phyloP scores from a whole-genome alignment of 2,329 filamentous ascomycete genomes.

The Hymenoscyphus scutula region DNA sequence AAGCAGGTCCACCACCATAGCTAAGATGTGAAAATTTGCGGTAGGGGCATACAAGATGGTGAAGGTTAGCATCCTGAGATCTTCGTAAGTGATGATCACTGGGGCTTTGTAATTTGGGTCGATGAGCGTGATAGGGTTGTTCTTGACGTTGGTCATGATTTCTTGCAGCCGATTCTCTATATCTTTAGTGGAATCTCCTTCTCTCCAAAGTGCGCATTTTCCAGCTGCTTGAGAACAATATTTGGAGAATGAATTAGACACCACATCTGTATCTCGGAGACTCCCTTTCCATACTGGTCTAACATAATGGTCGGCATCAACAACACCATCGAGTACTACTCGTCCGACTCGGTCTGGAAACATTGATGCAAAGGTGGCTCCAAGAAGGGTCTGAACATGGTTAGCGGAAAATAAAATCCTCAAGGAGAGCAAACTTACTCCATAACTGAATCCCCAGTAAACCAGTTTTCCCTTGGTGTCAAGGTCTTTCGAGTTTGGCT shows the following conservation, averaged over 20 bases:
- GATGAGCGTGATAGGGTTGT: constrained; percentile 31
- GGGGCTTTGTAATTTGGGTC: constrained; percentile 21
- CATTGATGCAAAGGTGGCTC: constrained; percentile 43
- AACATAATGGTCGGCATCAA: constrained; percentile 30
- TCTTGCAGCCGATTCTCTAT: constrained; percentile 23
- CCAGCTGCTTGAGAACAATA: constrained; percentile 35
- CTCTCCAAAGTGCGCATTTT: constrained; percentile 23
- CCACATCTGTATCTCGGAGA: constrained; percentile 29
- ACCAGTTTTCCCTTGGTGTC: constrained; percentile 27
- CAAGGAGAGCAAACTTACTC: constrained; percentile 20
- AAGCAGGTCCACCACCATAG: constrained; percentile 26
- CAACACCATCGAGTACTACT: constrained; percentile 35
- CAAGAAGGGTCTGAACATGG: constrained; percentile 6
- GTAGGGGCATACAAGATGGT: constrained; percentile 31
- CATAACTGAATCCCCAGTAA: constrained; percentile 53
- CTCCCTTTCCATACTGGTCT: constrained; percentile 42
- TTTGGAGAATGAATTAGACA: constrained; percentile 26
- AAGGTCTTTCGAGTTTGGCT: neutral
- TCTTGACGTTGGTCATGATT: constrained; percentile 43
- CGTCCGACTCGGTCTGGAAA: constrained; percentile 42
- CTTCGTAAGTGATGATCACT: constrained; percentile 30
- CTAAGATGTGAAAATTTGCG: constrained; percentile 26
- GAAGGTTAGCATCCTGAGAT: constrained; percentile 33
- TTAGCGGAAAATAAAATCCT: neutral
- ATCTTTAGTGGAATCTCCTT: constrained; percentile 17